Evolutionary conservation across 2,329 filamentous ascomycete genomes (phyloP).

Genomic region (Lachnellula hyalina): DNA sequence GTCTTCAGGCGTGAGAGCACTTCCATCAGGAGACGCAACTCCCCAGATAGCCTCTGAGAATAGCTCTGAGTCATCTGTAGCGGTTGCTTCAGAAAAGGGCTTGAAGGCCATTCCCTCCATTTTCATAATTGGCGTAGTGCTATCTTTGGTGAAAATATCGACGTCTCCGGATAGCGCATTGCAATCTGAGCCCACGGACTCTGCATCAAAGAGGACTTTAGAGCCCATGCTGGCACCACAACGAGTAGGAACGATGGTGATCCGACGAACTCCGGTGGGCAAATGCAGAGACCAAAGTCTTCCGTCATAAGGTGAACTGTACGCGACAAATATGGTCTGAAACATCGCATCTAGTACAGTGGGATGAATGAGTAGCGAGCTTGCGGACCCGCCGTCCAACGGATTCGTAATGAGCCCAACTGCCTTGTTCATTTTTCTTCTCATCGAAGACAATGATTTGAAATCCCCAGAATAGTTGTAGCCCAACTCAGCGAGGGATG

Average conservation of each 20-base stretch:
- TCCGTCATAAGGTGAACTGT: constrained; percentile 8
- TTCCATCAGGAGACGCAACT: constrained; percentile 4
- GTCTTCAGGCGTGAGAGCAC: neutral
- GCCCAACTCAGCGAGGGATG: neutral
- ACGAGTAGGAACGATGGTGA: constrained; percentile 11
- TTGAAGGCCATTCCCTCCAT: neutral
- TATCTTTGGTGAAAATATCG: constrained; percentile 4
- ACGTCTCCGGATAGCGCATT: neutral
- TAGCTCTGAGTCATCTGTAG: constrained; percentile 4
- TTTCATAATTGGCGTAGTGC: neutral
- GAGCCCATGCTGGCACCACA: neutral
- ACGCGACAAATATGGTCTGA: constrained; percentile 41
- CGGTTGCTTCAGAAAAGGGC: constrained; percentile 4
- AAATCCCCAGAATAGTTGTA: neutral
- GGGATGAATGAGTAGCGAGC: constrained; percentile 37
- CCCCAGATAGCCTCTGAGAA: constrained; percentile 4
- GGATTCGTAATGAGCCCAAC: neutral
- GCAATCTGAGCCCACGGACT: neutral
- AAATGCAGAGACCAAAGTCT: constrained; percentile 12
- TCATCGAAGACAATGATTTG: neutral
- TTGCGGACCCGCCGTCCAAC: neutral
- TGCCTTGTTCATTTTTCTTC: neutral
- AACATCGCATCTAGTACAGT: constrained; percentile 51
- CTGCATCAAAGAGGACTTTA: neutral
- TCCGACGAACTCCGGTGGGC: constrained; percentile 7